Base-by-base conservation (phyloP, 352 stramenopile genomes). In the Globisporangium rhizosaccharum region DNA sequence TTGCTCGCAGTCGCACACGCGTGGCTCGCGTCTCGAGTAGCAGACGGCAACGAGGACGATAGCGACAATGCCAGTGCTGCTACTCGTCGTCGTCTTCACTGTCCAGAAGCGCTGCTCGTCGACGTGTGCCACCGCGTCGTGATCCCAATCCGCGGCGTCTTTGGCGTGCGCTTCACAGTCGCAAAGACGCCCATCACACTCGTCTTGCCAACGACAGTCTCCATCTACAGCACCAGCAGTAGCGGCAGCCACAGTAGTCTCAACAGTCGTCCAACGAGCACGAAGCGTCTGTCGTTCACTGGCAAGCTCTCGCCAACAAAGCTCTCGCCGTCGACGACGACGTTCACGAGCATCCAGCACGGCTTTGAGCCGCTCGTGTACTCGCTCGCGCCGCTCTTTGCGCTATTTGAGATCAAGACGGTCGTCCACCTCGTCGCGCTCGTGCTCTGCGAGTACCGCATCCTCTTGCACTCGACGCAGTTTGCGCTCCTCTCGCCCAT, bases 401-500 rank as follows among this genome's bases (percentile, higher is more conserved):
- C 85, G 56, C 63, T 81, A 25, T 91, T 94, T 46, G 79, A 88
- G 44, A 70, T 90, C 50, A 88, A 88, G 66, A 86, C 71, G 0
- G 66, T 90, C 28, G 70, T 93, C 30, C 65, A 91, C 51, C 70
- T 93, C 56, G 68, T 87, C 0, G 65, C 73, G 14, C 57, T 94
- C 20, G 69, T 89, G 36, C 67, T 94, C 18, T 92, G 80, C 45
- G 85, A 94, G 60, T 93, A 88, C 54, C 81, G 83, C 0, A 61
- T 94, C 20, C 73, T 94, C 12, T 71, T 94, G 18, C 85, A 94
- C 56, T 92, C 83, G 45, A 73, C 71, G 8, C 78, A 92, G 47
- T 72, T 91, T 41, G 88, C 83, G 30, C 66, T 92, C 18, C 65
- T 94, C 33, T 89, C 76, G 28, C 82, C 82, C 4, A 73, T 94